Evolutionary conservation across 306 rosid species (phyloP).

Genomic region (Oxytropis ochrocephala): DNA sequence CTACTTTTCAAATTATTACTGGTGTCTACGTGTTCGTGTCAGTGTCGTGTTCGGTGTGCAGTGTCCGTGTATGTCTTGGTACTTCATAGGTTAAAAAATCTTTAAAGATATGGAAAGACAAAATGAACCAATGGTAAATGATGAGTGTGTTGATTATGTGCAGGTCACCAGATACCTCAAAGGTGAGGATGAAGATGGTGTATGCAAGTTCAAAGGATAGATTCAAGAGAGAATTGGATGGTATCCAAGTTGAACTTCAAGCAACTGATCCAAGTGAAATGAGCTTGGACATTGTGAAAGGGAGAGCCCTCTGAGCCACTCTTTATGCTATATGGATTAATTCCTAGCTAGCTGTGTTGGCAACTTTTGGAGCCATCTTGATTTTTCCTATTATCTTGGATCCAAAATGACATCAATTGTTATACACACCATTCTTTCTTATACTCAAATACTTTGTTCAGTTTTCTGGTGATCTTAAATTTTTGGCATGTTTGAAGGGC

Average conservation of each 20-base stretch:
- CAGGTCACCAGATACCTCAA: constrained; percentile 81
- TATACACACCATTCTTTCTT: constrained; percentile 22
- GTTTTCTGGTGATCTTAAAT: constrained; percentile 13
- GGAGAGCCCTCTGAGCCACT: constrained; percentile 42
- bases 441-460: constrained; percentile 3
- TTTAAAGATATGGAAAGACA: no score
- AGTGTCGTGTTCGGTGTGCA: no score
- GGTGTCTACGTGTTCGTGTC: no score
- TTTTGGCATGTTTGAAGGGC: constrained; percentile 14
- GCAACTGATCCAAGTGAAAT: constrained; percentile 93
- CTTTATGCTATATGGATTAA: not conserved
- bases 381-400: constrained; percentile 15
- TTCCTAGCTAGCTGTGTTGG: constrained; percentile 6
- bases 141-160: not conserved
- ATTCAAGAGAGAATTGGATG: constrained; percentile 87
- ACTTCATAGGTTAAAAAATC: no score
- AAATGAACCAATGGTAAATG: not conserved
- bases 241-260: constrained; percentile 76
- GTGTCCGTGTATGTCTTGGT: no score
- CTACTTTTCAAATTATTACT: no score
- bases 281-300: constrained; percentile 80
- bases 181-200: constrained; percentile 92
- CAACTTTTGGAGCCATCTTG: constrained; percentile 17
- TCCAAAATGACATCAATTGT: constrained; percentile 27
- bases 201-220: constrained; percentile 91